Conservation (phyloP, 495 filamentous ascomycete genomes). For the Penicillium diatomitis region DNA sequence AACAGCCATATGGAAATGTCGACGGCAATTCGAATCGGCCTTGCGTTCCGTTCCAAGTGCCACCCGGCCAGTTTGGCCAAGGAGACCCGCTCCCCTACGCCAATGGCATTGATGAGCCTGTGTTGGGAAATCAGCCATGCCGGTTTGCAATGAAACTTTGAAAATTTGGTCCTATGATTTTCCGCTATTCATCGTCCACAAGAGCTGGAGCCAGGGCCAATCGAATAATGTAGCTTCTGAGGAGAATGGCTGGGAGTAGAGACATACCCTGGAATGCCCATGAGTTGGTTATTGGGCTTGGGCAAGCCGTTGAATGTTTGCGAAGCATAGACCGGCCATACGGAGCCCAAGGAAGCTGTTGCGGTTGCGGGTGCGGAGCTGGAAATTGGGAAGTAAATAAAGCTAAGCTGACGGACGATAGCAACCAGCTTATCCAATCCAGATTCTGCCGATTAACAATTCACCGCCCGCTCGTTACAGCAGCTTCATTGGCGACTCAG, state of each 20-base stretch:
- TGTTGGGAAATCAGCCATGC: neutral
- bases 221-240: no score
- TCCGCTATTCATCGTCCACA: no score
- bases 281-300: constrained; percentile 8
- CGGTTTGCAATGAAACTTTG: no score
- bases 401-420: neutral
- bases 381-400: constrained; percentile 27
- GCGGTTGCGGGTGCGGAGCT: constrained; percentile 2
- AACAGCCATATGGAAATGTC: constrained; percentile 98
- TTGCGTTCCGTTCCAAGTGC: constrained; percentile 57
- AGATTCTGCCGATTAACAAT: no score
- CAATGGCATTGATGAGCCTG: constrained; percentile 86
- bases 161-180: no score
- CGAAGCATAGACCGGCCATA: constrained; percentile 5
- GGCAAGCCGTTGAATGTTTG: neutral
- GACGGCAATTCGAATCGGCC: constrained; percentile 79
- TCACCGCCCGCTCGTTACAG: no score
- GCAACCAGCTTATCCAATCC: no score
- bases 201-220: no score
- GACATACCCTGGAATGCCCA: constrained; percentile 42
- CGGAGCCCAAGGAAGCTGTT: neutral
- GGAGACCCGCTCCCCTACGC: constrained; percentile 67
- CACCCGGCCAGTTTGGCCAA: constrained; percentile 74
- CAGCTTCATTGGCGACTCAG: no score
- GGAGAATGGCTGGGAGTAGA: neutral